phyloP scores from a whole-genome alignment of 805 yeast genomes.

The Helenozyma rhizophorensis region DNA sequence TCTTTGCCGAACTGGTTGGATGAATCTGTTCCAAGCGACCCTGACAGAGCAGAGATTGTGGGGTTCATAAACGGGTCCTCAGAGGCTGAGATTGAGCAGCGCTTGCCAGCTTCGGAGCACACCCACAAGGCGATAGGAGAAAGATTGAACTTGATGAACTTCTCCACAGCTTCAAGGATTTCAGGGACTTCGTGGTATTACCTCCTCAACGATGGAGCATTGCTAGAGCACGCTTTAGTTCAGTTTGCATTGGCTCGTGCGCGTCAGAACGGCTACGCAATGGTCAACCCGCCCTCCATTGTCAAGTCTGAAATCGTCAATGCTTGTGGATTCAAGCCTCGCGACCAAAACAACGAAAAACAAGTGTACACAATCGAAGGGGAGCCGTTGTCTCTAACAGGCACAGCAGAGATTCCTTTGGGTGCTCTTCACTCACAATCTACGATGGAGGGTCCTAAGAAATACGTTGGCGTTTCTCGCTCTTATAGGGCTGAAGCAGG shows the following conservation, averaged over 20 bases:
- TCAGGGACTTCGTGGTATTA: constrained; percentile 91
- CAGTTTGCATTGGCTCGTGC: constrained; percentile 74
- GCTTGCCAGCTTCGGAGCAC: constrained; percentile 15
- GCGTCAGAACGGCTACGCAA: constrained; percentile 57
- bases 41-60: constrained; percentile 41
- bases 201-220: constrained; percentile 77
- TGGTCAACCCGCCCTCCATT: constrained; percentile 81
- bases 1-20: constrained; percentile 63
- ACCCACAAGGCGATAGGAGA: constrained; percentile 76
- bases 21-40: constrained; percentile 38
- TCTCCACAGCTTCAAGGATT: constrained; percentile 65
- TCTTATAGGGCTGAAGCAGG: constrained; percentile 97
- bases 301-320: constrained; percentile 70
- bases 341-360: constrained; percentile 80
- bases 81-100: constrained; percentile 19
- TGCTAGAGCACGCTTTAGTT: constrained; percentile 83
- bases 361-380: constrained; percentile 70
- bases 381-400: constrained; percentile 65
- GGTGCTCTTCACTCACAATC: constrained; percentile 71
- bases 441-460: constrained; percentile 45
- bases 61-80: constrained; percentile 49
- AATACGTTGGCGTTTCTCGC: constrained; percentile 75
- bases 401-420: constrained; percentile 93
- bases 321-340: constrained; percentile 94
- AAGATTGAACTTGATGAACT: constrained; percentile 62